phyloP scores from a whole-genome alignment of 805 yeast species.

The Cyberlindnera xishuangbannaensis region DNA sequence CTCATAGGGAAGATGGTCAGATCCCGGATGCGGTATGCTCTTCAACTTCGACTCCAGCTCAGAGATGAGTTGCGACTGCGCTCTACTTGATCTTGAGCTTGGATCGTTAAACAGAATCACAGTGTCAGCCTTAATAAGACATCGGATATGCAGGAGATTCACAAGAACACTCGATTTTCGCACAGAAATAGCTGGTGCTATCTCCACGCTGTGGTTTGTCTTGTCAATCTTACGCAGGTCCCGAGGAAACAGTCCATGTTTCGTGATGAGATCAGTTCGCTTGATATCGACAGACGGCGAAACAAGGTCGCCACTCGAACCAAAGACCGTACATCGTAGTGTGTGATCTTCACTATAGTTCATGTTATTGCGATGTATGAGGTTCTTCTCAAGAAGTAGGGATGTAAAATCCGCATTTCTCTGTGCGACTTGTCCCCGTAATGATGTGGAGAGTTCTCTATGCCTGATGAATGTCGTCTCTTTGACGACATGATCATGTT shows the following conservation, averaged over 20 bases:
- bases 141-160: conserved; percentile 72
- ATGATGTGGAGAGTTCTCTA: background rate
- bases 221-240: conserved; percentile 87
- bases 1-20: conserved; percentile 69
- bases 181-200: conserved; percentile 77
- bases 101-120: conserved; percentile 76
- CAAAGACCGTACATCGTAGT: conserved; percentile 80
- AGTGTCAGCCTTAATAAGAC: conserved; percentile 62
- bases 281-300: conserved; percentile 71
- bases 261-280: conserved; percentile 61
- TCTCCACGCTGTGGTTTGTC: conserved; percentile 48
- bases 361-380: conserved; percentile 31
- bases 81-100: conserved; percentile 51
- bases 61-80: conserved; percentile 72
- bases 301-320: conserved; percentile 58
- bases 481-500: background rate
- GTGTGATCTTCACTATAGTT: conserved; percentile 29
- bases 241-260: conserved; percentile 79
- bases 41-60: conserved; percentile 70
- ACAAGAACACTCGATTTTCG: conserved; percentile 65
- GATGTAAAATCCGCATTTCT: conserved; percentile 28
- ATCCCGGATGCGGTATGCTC: conserved; percentile 13
- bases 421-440: background rate
- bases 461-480: background rate
- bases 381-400: conserved; percentile 31